A percentile compares a stretch with the other conserved stretches of the same genome.
phyloP scores from a whole-genome alignment of 176 grass and related monocot species.

The Carex parvula region DNA sequence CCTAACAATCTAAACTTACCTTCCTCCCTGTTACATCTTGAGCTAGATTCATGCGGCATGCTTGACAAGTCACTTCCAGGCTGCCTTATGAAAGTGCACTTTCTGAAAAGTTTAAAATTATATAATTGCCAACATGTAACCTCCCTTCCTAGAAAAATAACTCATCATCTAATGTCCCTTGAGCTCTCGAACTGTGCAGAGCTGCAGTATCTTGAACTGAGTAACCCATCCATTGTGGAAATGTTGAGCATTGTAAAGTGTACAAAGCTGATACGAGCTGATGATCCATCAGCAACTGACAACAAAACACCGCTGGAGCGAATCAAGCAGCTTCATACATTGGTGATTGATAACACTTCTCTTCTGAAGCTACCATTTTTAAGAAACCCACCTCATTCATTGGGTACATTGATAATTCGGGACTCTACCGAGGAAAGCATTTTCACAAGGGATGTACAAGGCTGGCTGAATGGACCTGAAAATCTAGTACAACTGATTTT shows the following conservation, averaged over 20 bases:
- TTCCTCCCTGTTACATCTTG: constrained; percentile 21
- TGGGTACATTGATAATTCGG: not conserved
- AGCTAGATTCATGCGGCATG: constrained; percentile 4
- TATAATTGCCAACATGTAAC: constrained; percentile 16
- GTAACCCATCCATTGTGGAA: not conserved
- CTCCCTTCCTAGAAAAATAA: not conserved
- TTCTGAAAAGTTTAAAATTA: not conserved
- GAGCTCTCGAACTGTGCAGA: constrained; percentile 2
- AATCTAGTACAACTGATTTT: not conserved
- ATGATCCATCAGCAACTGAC: not conserved
- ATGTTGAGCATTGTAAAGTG: not conserved
- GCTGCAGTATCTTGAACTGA: not conserved
- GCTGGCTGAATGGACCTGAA: not conserved
- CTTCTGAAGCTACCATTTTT: constrained; percentile 13
- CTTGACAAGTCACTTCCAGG: constrained; percentile 17
- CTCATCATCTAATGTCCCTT: not conserved
- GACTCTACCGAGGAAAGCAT: not conserved
- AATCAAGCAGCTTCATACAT: not conserved
- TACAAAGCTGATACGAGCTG: not conserved
- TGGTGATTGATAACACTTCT: not conserved
- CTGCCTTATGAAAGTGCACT: constrained; percentile 18
- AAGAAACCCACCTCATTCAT: not conserved
- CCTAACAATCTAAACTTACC: constrained; percentile 16
- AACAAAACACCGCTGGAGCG: not conserved
- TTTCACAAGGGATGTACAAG: not conserved